These are phyloP conservation scores for Punica granatum DNA, from an alignment of 345 rosid species.

Conservation along the genomic window DNA sequence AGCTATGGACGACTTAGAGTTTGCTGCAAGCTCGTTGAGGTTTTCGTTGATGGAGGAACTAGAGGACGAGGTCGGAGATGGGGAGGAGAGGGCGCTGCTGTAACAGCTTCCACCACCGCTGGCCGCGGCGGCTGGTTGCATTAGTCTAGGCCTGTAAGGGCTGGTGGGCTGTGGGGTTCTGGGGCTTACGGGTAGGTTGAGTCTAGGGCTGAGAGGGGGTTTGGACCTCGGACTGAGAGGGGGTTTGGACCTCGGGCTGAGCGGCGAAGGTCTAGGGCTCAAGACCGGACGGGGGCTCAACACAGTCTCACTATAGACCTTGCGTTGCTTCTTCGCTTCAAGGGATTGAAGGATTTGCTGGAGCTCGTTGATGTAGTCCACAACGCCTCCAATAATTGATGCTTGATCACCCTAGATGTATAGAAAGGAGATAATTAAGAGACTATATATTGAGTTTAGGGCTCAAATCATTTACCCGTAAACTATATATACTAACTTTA, in stretches of 20 bases:
- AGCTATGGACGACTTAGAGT: conserved; percentile 74
- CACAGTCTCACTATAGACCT: conserved; percentile 65
- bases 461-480: background rate
- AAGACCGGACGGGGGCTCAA: conserved; percentile 69
- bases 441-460: background rate
- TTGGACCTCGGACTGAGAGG: conserved; percentile 32
- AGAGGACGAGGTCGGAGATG: conserved; percentile 53
- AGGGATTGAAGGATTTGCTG: conserved; percentile 86
- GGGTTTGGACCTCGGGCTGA: conserved; percentile 32
- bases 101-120: background rate
- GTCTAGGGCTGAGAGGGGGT: conserved; percentile 27
- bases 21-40: conserved; percentile 65
- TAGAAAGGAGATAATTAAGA: background rate
- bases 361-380: conserved; percentile 88
- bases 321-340: conserved; percentile 91
- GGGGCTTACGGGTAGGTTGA: conserved; percentile 18
- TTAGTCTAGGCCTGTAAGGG: conserved; percentile 15
- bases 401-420: conserved; percentile 87
- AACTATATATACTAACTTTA: too few species aligned
- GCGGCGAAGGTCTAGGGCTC: conserved; percentile 46
- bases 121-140: conserved; percentile 15
- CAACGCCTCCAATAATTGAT: conserved; percentile 94
- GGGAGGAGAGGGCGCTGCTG: conserved; percentile 23
- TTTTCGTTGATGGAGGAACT: conserved; percentile 26
- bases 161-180: conserved; percentile 22